Percentiles rank a stretch among this genome's conserved stretches.
Conservation (phyloP, 495 filamentous ascomycete genomes). For the Aspergillus hancockii region DNA sequence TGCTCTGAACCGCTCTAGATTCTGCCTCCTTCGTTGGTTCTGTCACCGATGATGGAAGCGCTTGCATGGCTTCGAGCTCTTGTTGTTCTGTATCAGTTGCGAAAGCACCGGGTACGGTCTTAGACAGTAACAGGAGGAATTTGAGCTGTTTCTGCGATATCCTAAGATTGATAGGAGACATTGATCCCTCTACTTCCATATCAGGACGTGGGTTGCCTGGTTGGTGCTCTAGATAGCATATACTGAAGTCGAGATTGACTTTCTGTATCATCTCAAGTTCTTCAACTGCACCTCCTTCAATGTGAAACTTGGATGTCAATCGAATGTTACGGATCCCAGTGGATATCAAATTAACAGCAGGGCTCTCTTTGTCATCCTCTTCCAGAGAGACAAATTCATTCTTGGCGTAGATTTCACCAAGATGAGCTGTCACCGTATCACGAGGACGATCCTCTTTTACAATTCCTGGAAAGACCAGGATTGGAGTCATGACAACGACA, state of each 20-base stretch:
- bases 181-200: slow-evolving; percentile 82
- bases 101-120: slow-evolving; percentile 85
- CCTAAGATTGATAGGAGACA: slow-evolving; percentile 88
- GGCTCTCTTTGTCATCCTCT: slow-evolving; percentile 67
- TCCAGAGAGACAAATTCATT: slow-evolving; percentile 87
- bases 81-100: slow-evolving; percentile 71
- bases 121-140: slow-evolving; percentile 80
- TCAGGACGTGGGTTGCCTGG: slow-evolving; percentile 78
- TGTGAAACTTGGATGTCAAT: slow-evolving; percentile 87
- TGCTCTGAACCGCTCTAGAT: slow-evolving; percentile 48
- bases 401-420: slow-evolving; percentile 95
- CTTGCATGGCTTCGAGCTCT: slow-evolving; percentile 62
- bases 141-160: slow-evolving; percentile 90
- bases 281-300: slow-evolving; percentile 67
- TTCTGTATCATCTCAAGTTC: slow-evolving; percentile 96
- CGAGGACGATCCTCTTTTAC: slow-evolving; percentile 63
- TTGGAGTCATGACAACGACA: slow-evolving; percentile 88
- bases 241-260: slow-evolving; percentile 86
- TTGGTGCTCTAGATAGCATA: slow-evolving; percentile 87
- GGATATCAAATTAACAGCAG: slow-evolving; percentile 83
- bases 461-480: slow-evolving; percentile 85
- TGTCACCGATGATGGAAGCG: slow-evolving; percentile 59
- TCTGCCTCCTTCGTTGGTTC: slow-evolving; percentile 46
- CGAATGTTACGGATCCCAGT: slow-evolving; percentile 91
- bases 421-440: slow-evolving; percentile 86